phyloP scores from a whole-genome alignment of 441 rosid genomes.

The Euphorbia celastroides region DNA sequence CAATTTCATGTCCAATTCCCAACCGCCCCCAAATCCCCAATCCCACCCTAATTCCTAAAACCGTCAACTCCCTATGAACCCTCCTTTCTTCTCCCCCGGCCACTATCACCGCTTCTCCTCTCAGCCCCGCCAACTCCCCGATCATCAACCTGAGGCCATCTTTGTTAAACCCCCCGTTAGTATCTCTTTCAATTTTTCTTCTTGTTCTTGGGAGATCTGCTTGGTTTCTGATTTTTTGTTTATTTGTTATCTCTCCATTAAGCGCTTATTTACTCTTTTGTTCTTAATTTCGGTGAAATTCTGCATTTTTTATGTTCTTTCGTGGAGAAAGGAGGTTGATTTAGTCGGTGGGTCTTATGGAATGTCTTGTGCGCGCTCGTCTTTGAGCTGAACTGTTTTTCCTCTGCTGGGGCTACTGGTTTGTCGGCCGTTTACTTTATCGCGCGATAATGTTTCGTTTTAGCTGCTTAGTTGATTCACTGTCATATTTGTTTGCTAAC shows the following conservation, averaged over 20 bases:
- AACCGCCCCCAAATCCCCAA: constrained; percentile 24
- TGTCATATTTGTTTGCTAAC: neutral
- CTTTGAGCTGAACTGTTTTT: neutral
- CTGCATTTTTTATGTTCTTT: neutral
- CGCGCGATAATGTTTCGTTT: no score
- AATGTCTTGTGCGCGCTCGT: neutral
- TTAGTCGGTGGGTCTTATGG: neutral
- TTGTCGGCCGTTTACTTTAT: neutral
- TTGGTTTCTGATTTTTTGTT: neutral
- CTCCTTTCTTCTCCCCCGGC: constrained; percentile 53
- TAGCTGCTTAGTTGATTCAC: neutral
- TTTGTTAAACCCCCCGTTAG: constrained; percentile 61
- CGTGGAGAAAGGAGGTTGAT: neutral
- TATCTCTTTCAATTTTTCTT: constrained; percentile 3
- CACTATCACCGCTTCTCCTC: constrained; percentile 66
- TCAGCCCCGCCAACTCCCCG: constrained; percentile 35
- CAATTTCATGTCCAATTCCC: constrained; percentile 46
- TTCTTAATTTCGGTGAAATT: neutral
- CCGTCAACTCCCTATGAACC: constrained; percentile 58
- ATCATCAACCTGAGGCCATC: constrained; percentile 48
- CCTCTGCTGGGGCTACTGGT: neutral
- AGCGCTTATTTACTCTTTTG: neutral
- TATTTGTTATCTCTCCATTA: neutral
- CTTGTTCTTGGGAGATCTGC: neutral
- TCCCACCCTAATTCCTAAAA: constrained; percentile 26